A percentile compares a stretch with the other conserved stretches of the same genome.
Evolutionary conservation across 768 basidiomycete species (phyloP).

Genomic region (Auriscalpium orientale): DNA sequence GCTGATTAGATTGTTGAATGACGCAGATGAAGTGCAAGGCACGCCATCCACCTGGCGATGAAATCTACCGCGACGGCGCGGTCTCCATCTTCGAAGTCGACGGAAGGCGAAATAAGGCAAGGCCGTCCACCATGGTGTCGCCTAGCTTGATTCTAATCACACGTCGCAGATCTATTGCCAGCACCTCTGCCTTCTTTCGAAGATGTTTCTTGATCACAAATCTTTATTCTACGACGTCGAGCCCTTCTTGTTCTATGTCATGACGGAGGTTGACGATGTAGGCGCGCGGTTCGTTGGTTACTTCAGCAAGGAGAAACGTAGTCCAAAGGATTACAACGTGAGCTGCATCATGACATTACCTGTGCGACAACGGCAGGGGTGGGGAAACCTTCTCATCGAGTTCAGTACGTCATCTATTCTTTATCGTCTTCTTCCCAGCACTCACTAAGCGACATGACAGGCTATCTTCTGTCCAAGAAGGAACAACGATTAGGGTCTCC

Average conservation of each 20-base stretch:
- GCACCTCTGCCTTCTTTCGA: constrained; percentile 93
- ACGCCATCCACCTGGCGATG: constrained; percentile 94
- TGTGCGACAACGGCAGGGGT: constrained; percentile 88
- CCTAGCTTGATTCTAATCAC: not conserved
- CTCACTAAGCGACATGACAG: constrained; percentile 32
- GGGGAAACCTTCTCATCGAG: constrained; percentile 96
- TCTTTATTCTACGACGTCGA: constrained; percentile 99
- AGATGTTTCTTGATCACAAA: constrained; percentile 99
- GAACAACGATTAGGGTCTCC: constrained; percentile 87
- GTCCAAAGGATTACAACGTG: constrained; percentile 92
- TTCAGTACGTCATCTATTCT: constrained; percentile 67
- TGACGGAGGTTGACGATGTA: constrained; percentile 82
- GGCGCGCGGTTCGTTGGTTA: constrained; percentile 96
- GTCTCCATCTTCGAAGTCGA: constrained; percentile 97
- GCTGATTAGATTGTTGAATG: not conserved
- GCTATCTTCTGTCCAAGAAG: constrained; percentile 93
- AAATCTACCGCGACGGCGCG: constrained; percentile 86
- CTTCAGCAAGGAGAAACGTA: constrained; percentile 97
- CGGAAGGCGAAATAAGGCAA: constrained; percentile 92
- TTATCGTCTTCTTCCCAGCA: not conserved
- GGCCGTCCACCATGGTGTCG: not conserved
- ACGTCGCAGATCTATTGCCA: constrained; percentile 86
- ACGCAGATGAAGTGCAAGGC: constrained; percentile 87
- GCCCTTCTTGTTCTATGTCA: constrained; percentile 97
- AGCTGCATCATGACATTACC: constrained; percentile 99